Evolutionary conservation across 2,329 filamentous ascomycete species (phyloP).

Genomic region (Arthrinium phaeospermum): DNA sequence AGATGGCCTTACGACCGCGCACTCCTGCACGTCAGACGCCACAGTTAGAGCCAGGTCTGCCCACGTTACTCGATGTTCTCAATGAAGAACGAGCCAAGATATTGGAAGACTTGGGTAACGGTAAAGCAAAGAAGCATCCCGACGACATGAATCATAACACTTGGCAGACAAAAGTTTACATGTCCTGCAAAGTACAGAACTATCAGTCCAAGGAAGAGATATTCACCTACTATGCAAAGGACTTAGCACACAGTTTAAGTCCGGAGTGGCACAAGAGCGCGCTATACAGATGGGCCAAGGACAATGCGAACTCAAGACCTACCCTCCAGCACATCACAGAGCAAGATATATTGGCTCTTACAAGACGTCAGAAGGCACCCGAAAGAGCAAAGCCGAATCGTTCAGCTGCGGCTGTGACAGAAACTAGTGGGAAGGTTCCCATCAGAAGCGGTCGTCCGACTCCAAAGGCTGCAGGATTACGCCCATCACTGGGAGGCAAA

Average conservation of each 20-base stretch:
- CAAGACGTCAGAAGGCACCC: slow-evolving; percentile 34
- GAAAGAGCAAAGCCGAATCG: slow-evolving; percentile 26
- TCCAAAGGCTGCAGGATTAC: slow-evolving; percentile 53
- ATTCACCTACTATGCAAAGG: slow-evolving; percentile 50
- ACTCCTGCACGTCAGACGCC: background rate
- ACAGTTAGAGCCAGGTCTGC: slow-evolving; percentile 21
- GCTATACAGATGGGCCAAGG: slow-evolving; percentile 38
- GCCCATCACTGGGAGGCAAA: slow-evolving; percentile 47
- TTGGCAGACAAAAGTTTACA: slow-evolving; percentile 40
- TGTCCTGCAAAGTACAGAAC: slow-evolving; percentile 47
- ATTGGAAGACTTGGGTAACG: slow-evolving; percentile 34
- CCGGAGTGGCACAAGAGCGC: slow-evolving; percentile 39
- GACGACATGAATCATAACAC: slow-evolving; percentile 33
- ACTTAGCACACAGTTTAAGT: slow-evolving; percentile 39
- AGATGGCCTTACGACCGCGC: slow-evolving; percentile 17
- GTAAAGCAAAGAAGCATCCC: slow-evolving; percentile 37
- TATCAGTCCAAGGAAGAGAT: slow-evolving; percentile 46
- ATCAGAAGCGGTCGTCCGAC: slow-evolving; percentile 41
- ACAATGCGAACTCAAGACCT: slow-evolving; percentile 35
- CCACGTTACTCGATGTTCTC: slow-evolving; percentile 30
- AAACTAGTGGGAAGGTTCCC: slow-evolving; percentile 31
- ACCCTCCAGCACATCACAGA: slow-evolving; percentile 35
- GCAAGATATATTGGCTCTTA: slow-evolving; percentile 32
- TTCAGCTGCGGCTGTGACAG: slow-evolving; percentile 26
- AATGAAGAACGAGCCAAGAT: slow-evolving; percentile 34